These are phyloP conservation scores for Salix exigua DNA, from an alignment of 345 rosid species.

Conservation along the genomic window DNA sequence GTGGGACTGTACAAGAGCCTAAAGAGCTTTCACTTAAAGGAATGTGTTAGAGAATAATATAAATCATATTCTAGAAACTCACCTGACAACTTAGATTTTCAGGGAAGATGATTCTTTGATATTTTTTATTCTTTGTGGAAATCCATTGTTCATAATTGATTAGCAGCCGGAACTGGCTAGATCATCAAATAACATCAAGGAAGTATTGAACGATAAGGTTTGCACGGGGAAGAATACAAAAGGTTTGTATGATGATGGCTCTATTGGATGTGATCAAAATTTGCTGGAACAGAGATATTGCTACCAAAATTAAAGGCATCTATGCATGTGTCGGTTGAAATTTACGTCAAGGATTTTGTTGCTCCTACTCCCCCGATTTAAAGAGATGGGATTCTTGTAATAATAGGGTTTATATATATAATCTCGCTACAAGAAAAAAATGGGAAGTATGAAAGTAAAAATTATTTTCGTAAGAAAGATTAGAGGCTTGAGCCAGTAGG, in stretches of 20 bases:
- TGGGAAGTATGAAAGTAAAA: neutral
- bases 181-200: neutral
- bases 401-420: neutral
- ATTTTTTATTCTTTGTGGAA: too few species aligned
- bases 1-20: too few species aligned
- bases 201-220: constrained; percentile 5
- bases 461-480: too few species aligned
- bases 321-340: neutral
- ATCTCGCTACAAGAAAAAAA: neutral
- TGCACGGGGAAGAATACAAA: neutral
- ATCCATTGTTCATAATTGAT: neutral
- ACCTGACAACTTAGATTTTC: too few species aligned
- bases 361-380: neutral
- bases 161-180: neutral
- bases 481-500: too few species aligned
- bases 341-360: neutral
- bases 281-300: constrained; percentile 3
- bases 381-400: neutral
- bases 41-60: too few species aligned
- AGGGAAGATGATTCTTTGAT: rapidly evolving
- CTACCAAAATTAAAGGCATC: constrained; percentile 9
- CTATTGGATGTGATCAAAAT: neutral
- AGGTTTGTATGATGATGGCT: neutral
- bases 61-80: too few species aligned
- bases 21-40: too few species aligned